A percentile compares a stretch with the other conserved stretches of the same genome.
Evolutionary conservation across 176 grass and related monocot species (phyloP).

Genomic region (Chloris gayana): DNA sequence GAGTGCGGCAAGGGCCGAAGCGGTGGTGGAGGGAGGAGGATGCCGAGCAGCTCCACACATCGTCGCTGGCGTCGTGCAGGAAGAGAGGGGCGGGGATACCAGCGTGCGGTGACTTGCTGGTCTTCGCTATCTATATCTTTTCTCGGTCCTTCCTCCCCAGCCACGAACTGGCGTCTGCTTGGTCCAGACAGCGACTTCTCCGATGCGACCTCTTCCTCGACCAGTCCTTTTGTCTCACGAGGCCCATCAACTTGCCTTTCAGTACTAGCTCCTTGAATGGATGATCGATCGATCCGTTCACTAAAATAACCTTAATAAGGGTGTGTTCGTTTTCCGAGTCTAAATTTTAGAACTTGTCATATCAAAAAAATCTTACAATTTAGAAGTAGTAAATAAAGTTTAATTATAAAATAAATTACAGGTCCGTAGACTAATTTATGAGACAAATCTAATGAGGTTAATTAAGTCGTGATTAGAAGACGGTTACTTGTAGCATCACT

Average conservation of each 20-base stretch:
- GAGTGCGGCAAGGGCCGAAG: not conserved
- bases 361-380: no score
- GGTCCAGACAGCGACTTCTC: slow-evolving; percentile 1
- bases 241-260: not conserved
- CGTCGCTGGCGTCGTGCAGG: not conserved
- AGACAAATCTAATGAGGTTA: no score
- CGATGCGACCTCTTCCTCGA: not conserved
- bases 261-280: not conserved
- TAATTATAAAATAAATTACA: no score
- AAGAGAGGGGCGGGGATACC: not conserved
- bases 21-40: not conserved
- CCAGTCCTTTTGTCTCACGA: not conserved
- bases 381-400: no score
- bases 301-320: not conserved
- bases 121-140: not conserved
- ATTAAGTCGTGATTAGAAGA: no score
- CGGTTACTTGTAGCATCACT: no score
- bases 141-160: not conserved
- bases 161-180: not conserved
- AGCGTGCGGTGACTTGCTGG: not conserved
- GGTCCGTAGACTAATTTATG: no score
- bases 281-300: not conserved
- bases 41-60: not conserved
- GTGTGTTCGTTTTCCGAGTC: no score
- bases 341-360: no score